Conservation (phyloP, 192 early-diverging fungal genomes). For the Gamsiella multidivaricata region DNA sequence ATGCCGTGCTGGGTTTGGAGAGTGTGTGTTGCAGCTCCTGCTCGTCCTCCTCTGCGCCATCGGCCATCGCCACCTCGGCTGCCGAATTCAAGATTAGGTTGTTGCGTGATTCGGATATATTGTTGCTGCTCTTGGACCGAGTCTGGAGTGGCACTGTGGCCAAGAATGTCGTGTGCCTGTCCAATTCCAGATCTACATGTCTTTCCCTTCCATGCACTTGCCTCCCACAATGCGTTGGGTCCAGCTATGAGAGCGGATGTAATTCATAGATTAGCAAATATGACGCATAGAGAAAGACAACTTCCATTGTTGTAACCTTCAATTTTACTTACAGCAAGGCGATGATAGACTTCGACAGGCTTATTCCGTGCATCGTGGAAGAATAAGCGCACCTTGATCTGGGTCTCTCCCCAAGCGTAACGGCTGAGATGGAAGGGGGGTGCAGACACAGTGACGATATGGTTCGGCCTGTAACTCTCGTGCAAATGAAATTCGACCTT, state of each 20-base stretch:
- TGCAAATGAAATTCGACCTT: slow-evolving; percentile 90
- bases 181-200: slow-evolving; percentile 85
- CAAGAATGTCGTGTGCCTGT: slow-evolving; percentile 80
- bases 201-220: slow-evolving; percentile 79
- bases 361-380: slow-evolving; percentile 89
- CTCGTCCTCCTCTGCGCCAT: slow-evolving; percentile 44
- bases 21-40: slow-evolving; percentile 43
- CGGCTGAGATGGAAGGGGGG: slow-evolving; percentile 87
- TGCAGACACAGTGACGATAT: slow-evolving; percentile 83
- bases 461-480: slow-evolving; percentile 87
- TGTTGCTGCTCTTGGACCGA: slow-evolving; percentile 15
- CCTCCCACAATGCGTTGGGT: slow-evolving; percentile 73
- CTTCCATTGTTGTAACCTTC: too few relatives aligned
- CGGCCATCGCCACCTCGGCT: slow-evolving; percentile 44
- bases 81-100: slow-evolving; percentile 38
- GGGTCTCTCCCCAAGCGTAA: slow-evolving; percentile 97
- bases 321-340: slow-evolving; percentile 75
- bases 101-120: slow-evolving; percentile 13
- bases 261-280: neutral
- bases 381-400: slow-evolving; percentile 82
- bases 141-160: slow-evolving; percentile 17
- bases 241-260: slow-evolving; percentile 61
- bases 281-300: slow-evolving; percentile 4
- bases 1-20: slow-evolving; percentile 10
- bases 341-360: slow-evolving; percentile 84